Conservation (phyloP, 441 rosid genomes). For the Adansonia grandidieri region DNA sequence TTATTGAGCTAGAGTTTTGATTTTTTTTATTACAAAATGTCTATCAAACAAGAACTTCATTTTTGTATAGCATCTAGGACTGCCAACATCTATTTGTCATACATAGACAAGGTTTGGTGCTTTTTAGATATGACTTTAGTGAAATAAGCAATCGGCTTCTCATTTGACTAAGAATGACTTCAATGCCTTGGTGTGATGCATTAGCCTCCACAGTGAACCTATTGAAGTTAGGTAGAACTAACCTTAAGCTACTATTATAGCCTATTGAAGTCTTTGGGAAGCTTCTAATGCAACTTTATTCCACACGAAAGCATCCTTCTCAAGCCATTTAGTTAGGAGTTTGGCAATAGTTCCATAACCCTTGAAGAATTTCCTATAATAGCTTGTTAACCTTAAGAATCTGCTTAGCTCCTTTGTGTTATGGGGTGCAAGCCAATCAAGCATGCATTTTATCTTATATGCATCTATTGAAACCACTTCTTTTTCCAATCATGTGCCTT, state of each 20-base stretch:
- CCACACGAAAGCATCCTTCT: neutral
- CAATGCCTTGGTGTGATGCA: neutral
- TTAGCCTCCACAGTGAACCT: neutral
- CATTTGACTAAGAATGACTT: neutral
- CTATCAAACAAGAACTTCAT: neutral
- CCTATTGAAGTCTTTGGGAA: too few species aligned
- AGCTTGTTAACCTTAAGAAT: neutral
- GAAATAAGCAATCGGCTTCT: neutral
- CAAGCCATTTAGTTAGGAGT: too few species aligned
- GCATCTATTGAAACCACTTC: neutral
- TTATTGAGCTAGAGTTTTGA: too few species aligned
- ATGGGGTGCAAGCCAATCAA: neutral
- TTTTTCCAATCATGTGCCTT: too few species aligned
- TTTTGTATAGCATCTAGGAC: neutral
- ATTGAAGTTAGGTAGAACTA: neutral
- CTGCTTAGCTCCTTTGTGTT: neutral
- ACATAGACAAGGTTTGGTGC: neutral
- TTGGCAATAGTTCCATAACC: too few species aligned
- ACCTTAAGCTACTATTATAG: neutral
- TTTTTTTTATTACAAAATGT: too few species aligned
- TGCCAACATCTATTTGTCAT: neutral
- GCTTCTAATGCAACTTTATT: neutral
- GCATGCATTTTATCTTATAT: too few species aligned
- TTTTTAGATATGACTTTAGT: neutral
- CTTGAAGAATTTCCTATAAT: too few species aligned